phyloP scores from a whole-genome alignment of 768 basidiomycete species.

The Tephrocybe sp. region DNA sequence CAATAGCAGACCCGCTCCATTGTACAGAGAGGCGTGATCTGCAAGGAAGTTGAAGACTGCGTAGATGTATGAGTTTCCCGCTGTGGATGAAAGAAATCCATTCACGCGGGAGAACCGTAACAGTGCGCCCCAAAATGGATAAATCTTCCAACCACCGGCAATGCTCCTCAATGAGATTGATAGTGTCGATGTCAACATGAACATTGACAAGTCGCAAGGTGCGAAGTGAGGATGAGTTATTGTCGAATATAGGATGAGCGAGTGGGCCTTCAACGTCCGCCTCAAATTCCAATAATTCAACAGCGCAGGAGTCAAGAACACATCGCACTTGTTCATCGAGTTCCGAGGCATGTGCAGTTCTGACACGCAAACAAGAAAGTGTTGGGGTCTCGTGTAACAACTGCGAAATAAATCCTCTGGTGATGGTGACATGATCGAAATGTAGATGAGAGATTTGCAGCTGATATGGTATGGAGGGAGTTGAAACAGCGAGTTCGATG shows the following conservation, averaged over 20 bases:
- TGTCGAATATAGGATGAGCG: conserved; percentile 31
- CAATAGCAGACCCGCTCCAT: conserved; percentile 29
- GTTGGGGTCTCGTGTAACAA: conserved; percentile 36
- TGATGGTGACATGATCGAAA: conserved; percentile 44
- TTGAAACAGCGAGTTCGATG: conserved; percentile 43
- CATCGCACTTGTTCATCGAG: conserved; percentile 41
- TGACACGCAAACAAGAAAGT: conserved; percentile 38
- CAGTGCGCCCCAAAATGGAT: conserved; percentile 37
- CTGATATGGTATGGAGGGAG: conserved; percentile 31
- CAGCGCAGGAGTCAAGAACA: conserved; percentile 38
- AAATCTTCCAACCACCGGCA: conserved; percentile 42
- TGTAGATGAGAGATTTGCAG: conserved; percentile 37
- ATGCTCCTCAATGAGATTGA: conserved; percentile 31
- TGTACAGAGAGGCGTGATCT: conserved; percentile 37
- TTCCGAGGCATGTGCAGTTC: conserved; percentile 29
- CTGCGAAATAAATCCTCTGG: conserved; percentile 39
- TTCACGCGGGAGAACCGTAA: conserved; percentile 35
- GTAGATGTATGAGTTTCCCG: conserved; percentile 33
- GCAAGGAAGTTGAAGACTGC: conserved; percentile 33
- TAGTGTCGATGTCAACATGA: conserved; percentile 34
- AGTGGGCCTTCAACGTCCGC: conserved; percentile 26
- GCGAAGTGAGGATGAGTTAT: conserved; percentile 30
- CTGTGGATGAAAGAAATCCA: conserved; percentile 42
- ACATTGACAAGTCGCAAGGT: conserved; percentile 43
- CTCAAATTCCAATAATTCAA: conserved; percentile 46